Evolutionary conservation across 768 basidiomycete species (phyloP).

Genomic region (Imleria badia): DNA sequence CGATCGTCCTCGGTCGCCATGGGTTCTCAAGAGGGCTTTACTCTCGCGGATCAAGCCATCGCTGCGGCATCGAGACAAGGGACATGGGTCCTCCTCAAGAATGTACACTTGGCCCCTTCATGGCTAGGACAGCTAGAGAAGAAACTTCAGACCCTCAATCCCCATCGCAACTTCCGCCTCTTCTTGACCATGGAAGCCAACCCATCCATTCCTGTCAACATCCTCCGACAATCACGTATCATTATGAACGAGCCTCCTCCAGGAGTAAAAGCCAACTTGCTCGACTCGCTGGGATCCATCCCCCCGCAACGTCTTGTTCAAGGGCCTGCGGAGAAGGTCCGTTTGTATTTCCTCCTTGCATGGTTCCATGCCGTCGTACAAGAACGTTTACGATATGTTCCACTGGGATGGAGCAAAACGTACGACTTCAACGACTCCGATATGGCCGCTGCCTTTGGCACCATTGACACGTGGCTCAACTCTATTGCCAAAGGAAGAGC

Average conservation of each 20-base stretch:
- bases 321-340: slow-evolving; percentile 90
- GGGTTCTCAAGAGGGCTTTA: slow-evolving; percentile 98
- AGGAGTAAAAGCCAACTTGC: slow-evolving; percentile 92
- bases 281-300: slow-evolving; percentile 84
- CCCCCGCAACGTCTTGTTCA: slow-evolving; percentile 67
- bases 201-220: slow-evolving; percentile 92
- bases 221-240: slow-evolving; percentile 91
- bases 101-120: slow-evolving; percentile 91
- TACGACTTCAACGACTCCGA: slow-evolving; percentile 99
- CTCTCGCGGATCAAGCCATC: slow-evolving; percentile 94
- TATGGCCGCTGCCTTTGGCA: slow-evolving; percentile 87
- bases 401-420: slow-evolving; percentile 93
- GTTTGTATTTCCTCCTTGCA: slow-evolving; percentile 92
- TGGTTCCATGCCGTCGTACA: slow-evolving; percentile 99
- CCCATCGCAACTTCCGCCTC: slow-evolving; percentile 89
- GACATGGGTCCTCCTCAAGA: slow-evolving; percentile 95
- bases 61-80: slow-evolving; percentile 90
- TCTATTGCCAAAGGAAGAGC: slow-evolving; percentile 80
- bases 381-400: slow-evolving; percentile 94
- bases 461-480: slow-evolving; percentile 89
- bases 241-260: slow-evolving; percentile 99
- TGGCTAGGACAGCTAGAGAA: slow-evolving; percentile 98
- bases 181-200: slow-evolving; percentile 99
- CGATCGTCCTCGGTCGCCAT: slow-evolving; percentile 92
- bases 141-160: slow-evolving; percentile 87